Evolutionary conservation across 768 basidiomycete species (phyloP).

Genomic region (Phanerochaete sordida): DNA sequence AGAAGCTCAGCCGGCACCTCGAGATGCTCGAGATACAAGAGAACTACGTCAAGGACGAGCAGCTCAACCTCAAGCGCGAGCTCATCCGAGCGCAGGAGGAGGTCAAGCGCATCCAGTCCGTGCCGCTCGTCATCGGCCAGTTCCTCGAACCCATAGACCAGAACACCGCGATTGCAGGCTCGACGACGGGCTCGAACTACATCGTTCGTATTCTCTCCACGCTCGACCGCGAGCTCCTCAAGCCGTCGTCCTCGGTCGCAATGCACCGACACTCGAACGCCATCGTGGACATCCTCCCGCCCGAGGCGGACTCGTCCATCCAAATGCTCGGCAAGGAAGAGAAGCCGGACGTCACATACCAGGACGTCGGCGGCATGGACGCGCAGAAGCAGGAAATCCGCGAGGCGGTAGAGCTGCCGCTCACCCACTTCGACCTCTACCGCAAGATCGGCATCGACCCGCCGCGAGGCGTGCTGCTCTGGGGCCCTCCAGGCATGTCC

Average conservation of each 20-base stretch:
- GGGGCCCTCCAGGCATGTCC: conserved; percentile 87
- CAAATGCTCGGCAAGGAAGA: conserved; percentile 93
- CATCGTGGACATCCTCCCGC: conserved; percentile 95
- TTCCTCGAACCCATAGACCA: conserved; percentile 99
- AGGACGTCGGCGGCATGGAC: conserved; percentile 97
- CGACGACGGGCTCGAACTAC: conserved; percentile 97
- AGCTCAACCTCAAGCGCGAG: conserved; percentile 95
- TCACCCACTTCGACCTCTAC: conserved; percentile 97
- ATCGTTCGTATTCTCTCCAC: conserved; percentile 97
- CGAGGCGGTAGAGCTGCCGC: conserved; percentile 95
- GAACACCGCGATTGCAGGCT: conserved; percentile 93
- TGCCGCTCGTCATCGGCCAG: conserved; percentile 98
- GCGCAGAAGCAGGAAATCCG: conserved; percentile 97
- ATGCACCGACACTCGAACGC: conserved; percentile 98
- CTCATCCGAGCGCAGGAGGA: conserved; percentile 98
- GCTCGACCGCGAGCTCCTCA: conserved; percentile 93
- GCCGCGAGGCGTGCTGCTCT: conserved; percentile 92
- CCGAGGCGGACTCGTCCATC: conserved; percentile 97
- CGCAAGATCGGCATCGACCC: conserved; percentile 99
- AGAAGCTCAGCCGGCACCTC: conserved; percentile 90
- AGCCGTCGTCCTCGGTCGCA: conserved; percentile 97
- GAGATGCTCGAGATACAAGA: conserved; percentile 95
- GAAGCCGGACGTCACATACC: conserved; percentile 90
- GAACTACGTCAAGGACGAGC: conserved; percentile 98
- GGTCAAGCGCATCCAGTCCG: conserved; percentile 98